Evolutionary conservation across 2,329 filamentous ascomycete species (phyloP), one percentile per base, ranked within the genome.

Genomic region (Mycocentrospora acerina): DNA sequence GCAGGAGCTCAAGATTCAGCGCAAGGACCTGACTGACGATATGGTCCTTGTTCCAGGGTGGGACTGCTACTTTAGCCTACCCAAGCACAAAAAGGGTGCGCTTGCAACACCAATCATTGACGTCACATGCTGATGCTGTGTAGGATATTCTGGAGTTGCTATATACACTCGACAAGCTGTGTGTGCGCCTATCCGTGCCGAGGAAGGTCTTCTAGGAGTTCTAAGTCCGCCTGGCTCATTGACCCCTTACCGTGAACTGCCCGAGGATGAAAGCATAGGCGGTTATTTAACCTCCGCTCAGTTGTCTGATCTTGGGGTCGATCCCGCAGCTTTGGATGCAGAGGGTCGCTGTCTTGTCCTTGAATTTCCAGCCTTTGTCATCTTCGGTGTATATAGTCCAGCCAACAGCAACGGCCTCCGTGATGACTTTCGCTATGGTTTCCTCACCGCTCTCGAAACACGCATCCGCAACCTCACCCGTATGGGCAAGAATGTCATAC

Each of bases 21-120:
- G 86, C 40, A 95, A 95, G 63, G 90, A 96, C 54, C 74, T 98
- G 2, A 79, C 77, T 27, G 93, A 97, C 75, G 93, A 97, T 55
- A 97, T 97, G 89, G 90, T 97, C 8, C 74, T 97, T 24, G 82
- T 97, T 0, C 83, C 88, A 0, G 93, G 93, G 10, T 98, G 91
- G 91, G 93, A 98, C 64, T 90, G 90, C 50, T 95, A 85, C 69
- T 96, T 96, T 70, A 96, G 90, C 63, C 74, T 98, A 16, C 93
- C 93, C 0, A 89, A 85, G 62, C 79, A 94, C 61, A 97, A 97
- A 67, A 97, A 96, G 75, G 91, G 89, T 85, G 70, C 24, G 29
- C 14, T 13, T 29, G n/a, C 16, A 11, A 24, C 14, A 18, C n/a
- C 7, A 18, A 14, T 9, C 11, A 19, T 24, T 22, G 6, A 4